Base-by-base conservation (phyloP, 768 basidiomycete genomes). In the Epithele typhae region DNA sequence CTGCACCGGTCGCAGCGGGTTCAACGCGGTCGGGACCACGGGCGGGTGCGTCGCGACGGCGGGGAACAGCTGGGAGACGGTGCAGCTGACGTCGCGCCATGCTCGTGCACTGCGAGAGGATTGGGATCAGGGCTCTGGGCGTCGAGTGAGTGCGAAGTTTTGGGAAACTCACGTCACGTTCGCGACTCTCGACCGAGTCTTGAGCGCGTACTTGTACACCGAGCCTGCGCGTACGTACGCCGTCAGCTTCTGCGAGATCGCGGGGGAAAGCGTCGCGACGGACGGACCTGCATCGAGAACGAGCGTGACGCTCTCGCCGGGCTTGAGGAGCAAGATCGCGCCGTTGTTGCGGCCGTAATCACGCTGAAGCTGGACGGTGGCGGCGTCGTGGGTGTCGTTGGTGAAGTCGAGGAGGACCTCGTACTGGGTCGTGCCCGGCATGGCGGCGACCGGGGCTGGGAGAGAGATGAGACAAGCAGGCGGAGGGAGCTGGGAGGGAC, bases 371-470 rank as follows among this genome's bases (percentile, higher is more conserved):
- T 86, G 82, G 30, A 86, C 68, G 35, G 82, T 78, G 49, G 80
- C 75, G 44, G 69, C 74, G 58, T 82, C 79, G 55, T 70, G 76
- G 14, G 81, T 83, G 56, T 86, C 84, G 62, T 86, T 87, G 40
- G 75, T 76, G 62, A 87, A 75, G 60, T 81, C 79, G 61, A 86
- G 77, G 45, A 78, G 70, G 60, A 85, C 74, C 58, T 84, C 83
- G 67, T 82, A 84, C 62, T 81, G 74, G 12, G 78, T 69, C 55
- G 72, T 66, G 23, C 73, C 75, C 49, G 84, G 84, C 84, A 86
- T 85, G 55, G 37, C 45, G 19, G 45, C 15, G 37, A 45, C 38
- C 37, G 43, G 46, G 25, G 48, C 23, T 48, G 41, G 39, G 45
- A 44, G 37, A 51, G 46, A n/a, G n/a, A n/a, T n/a, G n/a, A n/a